Evolutionary conservation across 768 basidiomycete species (phyloP).

Genomic region (Pleurotus tuber-regium): DNA sequence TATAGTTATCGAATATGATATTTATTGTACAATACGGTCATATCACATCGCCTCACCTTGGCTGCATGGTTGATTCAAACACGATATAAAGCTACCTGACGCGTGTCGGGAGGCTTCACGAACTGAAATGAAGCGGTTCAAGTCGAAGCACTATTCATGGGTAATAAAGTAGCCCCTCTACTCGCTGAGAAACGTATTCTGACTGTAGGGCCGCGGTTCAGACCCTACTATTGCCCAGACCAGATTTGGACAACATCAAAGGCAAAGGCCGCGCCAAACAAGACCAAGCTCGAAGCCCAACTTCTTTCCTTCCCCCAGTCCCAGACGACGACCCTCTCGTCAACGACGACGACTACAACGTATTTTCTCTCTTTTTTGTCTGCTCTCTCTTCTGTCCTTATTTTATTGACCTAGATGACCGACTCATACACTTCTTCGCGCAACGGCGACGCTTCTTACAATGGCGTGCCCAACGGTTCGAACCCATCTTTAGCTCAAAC

Average conservation of each 20-base stretch:
- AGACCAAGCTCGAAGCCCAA: constrained; percentile 43
- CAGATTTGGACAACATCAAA: constrained; percentile 40
- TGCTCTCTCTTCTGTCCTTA: constrained; percentile 24
- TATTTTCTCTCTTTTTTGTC: constrained; percentile 27
- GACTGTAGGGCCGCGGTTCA: constrained; percentile 16
- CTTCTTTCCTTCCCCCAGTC: constrained; percentile 53
- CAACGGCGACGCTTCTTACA: constrained; percentile 56
- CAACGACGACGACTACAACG: constrained; percentile 34
- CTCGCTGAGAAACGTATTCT: constrained; percentile 1
- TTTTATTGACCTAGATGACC: constrained; percentile 52
- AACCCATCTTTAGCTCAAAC: constrained; percentile 54
- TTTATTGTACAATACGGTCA: neutral
- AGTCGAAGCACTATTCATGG: constrained; percentile 19
- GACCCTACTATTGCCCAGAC: constrained; percentile 49
- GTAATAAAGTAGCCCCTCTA: constrained; percentile 22
- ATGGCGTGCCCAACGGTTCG: constrained; percentile 61
- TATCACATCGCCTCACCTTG: neutral
- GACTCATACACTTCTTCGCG: constrained; percentile 72
- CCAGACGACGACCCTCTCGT: constrained; percentile 30
- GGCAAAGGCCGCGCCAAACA: constrained; percentile 35
- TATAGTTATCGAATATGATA: neutral
- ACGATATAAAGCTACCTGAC: neutral
- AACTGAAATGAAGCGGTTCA: constrained; percentile 21
- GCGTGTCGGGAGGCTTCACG: constrained; percentile 4
- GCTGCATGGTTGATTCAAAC: constrained; percentile 3